Conservation (phyloP, 1,284 basidiomycete genomes). For the Trichosporon sp. region DNA sequence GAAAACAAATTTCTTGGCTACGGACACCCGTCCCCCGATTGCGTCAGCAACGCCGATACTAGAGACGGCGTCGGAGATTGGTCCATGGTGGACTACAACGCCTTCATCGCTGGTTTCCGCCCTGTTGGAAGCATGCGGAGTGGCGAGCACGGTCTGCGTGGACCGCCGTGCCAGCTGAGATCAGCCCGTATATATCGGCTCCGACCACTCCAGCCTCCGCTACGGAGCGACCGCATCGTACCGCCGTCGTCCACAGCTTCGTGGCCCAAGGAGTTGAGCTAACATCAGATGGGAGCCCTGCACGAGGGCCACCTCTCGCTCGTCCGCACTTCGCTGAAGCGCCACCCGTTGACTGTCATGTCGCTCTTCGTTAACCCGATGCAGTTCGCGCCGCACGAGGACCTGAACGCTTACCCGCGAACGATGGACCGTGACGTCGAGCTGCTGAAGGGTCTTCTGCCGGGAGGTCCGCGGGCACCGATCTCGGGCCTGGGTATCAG, state of each 20-base stretch:
- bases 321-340: slow-evolving; percentile 67
- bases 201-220: background rate
- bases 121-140: background rate
- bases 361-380: slow-evolving; percentile 98
- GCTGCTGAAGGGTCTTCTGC: slow-evolving; percentile 66
- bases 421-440: slow-evolving; percentile 63
- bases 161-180: background rate
- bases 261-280: background rate
- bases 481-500: slow-evolving; percentile 43
- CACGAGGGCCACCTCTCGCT: slow-evolving; percentile 91
- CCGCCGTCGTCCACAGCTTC: background rate
- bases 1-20: slow-evolving; percentile 17
- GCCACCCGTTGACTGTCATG: slow-evolving; percentile 84
- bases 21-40: background rate
- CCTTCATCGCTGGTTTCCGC: background rate
- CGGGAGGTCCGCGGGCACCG: slow-evolving; percentile 53
- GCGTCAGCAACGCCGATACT: background rate
- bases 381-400: slow-evolving; percentile 95
- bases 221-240: background rate
- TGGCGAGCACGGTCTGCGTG: background rate
- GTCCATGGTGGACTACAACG: background rate
- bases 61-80: background rate
- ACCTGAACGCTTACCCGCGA: slow-evolving; percentile 85
- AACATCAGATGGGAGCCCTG: slow-evolving; percentile 78
- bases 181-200: background rate